Conservation (phyloP, 805 yeast species). For the Lachancea kluyveri region DNA sequence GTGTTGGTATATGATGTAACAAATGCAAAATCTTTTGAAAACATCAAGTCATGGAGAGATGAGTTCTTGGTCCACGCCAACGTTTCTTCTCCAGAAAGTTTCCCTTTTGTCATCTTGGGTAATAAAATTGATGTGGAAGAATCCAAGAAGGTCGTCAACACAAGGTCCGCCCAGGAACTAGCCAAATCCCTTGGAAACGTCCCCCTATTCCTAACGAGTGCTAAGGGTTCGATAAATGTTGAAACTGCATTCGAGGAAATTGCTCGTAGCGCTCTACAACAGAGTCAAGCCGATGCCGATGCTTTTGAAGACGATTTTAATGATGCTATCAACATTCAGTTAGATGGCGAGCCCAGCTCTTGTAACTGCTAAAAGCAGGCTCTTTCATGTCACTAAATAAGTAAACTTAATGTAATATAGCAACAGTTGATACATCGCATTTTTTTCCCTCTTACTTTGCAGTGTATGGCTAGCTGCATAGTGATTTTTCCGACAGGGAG, state of each 20-base stretch:
- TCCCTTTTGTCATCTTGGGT: conserved; percentile 93
- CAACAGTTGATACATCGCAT: no score
- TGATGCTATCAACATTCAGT: conserved; percentile 91
- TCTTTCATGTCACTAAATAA: not conserved
- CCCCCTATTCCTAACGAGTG: conserved; percentile 96
- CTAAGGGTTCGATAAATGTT: conserved; percentile 92
- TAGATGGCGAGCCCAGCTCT: conserved; percentile 71
- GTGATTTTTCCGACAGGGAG: no score
- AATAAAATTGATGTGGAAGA: conserved; percentile 95
- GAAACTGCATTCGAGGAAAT: conserved; percentile 94
- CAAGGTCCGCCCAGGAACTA: conserved; percentile 54
- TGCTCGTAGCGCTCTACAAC: conserved; percentile 92
- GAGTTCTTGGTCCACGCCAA: conserved; percentile 92
- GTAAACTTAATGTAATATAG: no score
- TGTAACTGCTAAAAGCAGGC: conserved; percentile 79
- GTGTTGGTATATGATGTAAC: conserved; percentile 94
- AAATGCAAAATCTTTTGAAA: conserved; percentile 87
- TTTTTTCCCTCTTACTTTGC: no score
- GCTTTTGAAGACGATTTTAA: conserved; percentile 91
- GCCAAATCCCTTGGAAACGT: conserved; percentile 64
- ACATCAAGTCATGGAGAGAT: conserved; percentile 87
- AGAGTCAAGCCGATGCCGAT: conserved; percentile 62
- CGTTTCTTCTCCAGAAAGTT: conserved; percentile 87
- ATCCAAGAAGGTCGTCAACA: conserved; percentile 64
- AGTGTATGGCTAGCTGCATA: no score